Percentiles rank a stretch among this genome's conserved stretches.
phyloP scores from a whole-genome alignment of 2,329 filamentous ascomycete species.

The Sporothrix protearum region DNA sequence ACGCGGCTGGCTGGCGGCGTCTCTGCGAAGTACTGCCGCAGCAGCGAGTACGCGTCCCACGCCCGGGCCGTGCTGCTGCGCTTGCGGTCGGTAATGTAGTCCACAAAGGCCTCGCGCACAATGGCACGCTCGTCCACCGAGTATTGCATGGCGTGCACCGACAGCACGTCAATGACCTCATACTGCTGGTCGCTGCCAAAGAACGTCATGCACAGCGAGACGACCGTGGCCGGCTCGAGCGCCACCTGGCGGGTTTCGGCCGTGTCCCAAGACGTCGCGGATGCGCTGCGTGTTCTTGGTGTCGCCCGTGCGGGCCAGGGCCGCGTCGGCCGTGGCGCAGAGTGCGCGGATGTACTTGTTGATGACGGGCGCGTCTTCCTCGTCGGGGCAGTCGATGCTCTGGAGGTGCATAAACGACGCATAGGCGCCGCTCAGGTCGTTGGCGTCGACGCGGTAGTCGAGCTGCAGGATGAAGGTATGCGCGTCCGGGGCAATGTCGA shows the following conservation, averaged over 20 bases:
- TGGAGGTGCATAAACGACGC: slow-evolving; percentile 63
- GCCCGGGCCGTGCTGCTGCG: slow-evolving; percentile 58
- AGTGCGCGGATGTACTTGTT: slow-evolving; percentile 71
- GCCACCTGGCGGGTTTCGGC: slow-evolving; percentile 66
- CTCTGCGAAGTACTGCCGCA: slow-evolving; percentile 62
- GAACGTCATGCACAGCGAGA: slow-evolving; percentile 68
- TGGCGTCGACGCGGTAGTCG: slow-evolving; percentile 67
- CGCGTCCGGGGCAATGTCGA: slow-evolving; percentile 63
- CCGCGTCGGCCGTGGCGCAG: slow-evolving; percentile 33
- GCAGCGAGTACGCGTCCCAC: slow-evolving; percentile 64
- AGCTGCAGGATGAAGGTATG: slow-evolving; percentile 72
- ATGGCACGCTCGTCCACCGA: slow-evolving; percentile 64
- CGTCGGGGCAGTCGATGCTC: slow-evolving; percentile 49
- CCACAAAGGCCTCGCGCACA: slow-evolving; percentile 63
- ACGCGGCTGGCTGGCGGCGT: slow-evolving; percentile 64
- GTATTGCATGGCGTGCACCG: slow-evolving; percentile 67
- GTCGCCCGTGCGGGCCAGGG: not conserved
- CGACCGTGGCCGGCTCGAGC: slow-evolving; percentile 71
- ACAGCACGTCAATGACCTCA: slow-evolving; percentile 78
- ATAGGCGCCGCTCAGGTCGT: slow-evolving; percentile 68
- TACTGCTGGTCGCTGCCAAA: slow-evolving; percentile 71
- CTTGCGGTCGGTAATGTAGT: slow-evolving; percentile 61
- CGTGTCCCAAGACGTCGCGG: slow-evolving; percentile 66
- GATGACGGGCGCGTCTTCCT: slow-evolving; percentile 58
- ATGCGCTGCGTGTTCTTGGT: slow-evolving; percentile 65